Base-by-base conservation (phyloP, 176 grass and related monocot genomes). In the Aegilops bicornis region DNA sequence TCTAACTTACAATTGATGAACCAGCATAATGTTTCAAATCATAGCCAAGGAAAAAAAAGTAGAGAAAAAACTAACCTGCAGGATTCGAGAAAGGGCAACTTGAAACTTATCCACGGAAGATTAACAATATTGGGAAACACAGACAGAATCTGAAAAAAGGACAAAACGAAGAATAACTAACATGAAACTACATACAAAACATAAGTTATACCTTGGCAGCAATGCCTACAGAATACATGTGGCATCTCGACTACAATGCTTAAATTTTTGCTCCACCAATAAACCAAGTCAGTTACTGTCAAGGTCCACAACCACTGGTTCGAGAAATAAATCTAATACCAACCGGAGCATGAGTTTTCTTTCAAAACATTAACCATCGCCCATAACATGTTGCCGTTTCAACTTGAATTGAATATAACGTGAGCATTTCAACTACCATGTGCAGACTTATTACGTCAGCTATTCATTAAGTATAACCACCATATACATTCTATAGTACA, bases 71-170 rank as follows among this genome's bases (percentile, higher is more conserved):
- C 83, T 37, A 94, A 98, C 96, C 93, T 95, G 91, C 64, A 98
- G 88, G 81, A 98, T 88, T 73, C 82, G 83, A 66, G 93, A 76
- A 79, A 98, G 88, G 33, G 90, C 91, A 60, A 70, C 71, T 92
- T 98, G 93, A 84, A 98, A 92, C 86, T 95, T 98, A 48, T 98
- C 93, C 48, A 86, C 73, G 96, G 90, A 83, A 94, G 93, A 89
- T 92, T 89, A 78, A 98, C 89, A 56, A 95, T 77, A 83, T 61
- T 92, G 54, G 96, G 91, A 64, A 98, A 93, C 62, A 92, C 50
- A 36, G 93, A 88, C 59, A 98, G 66, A 10, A 98, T 85, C 96
- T 95, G 89, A 19, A 60, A 91, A 59, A 82, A 22, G 20, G 56
- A 72, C 66, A 52, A 47, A 81, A 89, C 27, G 47, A 90, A 82